A percentile compares a stretch with the other conserved stretches of the same genome.
Evolutionary conservation across 2,329 filamentous ascomycete genomes (phyloP).

Genomic region (Rutstroemia sp.): DNA sequence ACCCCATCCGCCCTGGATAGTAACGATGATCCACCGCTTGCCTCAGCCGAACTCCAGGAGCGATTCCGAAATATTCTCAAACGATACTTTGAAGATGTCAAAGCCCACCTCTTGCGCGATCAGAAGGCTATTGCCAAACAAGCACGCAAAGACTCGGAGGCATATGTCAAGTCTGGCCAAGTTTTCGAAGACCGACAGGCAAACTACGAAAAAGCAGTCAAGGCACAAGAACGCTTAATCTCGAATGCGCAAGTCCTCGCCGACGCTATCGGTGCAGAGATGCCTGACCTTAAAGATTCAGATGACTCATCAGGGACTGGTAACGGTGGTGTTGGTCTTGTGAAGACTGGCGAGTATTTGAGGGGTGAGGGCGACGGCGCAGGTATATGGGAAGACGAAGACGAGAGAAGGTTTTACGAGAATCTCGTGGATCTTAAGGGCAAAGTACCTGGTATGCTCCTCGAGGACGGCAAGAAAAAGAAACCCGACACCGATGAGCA

Average conservation of each 20-base stretch:
- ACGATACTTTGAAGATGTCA: constrained; percentile 90
- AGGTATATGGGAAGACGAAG: constrained; percentile 98
- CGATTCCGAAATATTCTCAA: constrained; percentile 79
- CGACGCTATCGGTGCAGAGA: constrained; percentile 80
- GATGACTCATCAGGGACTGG: constrained; percentile 59
- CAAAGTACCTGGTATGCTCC: constrained; percentile 85
- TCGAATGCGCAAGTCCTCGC: constrained; percentile 87
- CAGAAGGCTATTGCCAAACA: constrained; percentile 84
- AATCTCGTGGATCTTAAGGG: constrained; percentile 92
- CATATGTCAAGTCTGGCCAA: constrained; percentile 96
- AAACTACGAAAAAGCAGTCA: constrained; percentile 90
- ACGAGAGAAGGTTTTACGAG: constrained; percentile 96
- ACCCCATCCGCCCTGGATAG: constrained; percentile 37
- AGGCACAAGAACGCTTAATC: constrained; percentile 83
- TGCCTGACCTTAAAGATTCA: constrained; percentile 86
- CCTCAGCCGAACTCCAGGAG: constrained; percentile 68
- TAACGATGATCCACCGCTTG: constrained; percentile 64
- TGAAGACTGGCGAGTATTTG: constrained; percentile 90
- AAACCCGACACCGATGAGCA: constrained; percentile 76
- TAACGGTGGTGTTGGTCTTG: constrained; percentile 78
- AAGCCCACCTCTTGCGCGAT: constrained; percentile 78
- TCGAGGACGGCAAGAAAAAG: constrained; percentile 94
- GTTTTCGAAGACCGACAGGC: constrained; percentile 96
- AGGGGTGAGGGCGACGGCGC: constrained; percentile 83
- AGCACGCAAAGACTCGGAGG: constrained; percentile 90